Conservation (phyloP, 2,329 filamentous ascomycete genomes). For the Diplodia intermedia region DNA sequence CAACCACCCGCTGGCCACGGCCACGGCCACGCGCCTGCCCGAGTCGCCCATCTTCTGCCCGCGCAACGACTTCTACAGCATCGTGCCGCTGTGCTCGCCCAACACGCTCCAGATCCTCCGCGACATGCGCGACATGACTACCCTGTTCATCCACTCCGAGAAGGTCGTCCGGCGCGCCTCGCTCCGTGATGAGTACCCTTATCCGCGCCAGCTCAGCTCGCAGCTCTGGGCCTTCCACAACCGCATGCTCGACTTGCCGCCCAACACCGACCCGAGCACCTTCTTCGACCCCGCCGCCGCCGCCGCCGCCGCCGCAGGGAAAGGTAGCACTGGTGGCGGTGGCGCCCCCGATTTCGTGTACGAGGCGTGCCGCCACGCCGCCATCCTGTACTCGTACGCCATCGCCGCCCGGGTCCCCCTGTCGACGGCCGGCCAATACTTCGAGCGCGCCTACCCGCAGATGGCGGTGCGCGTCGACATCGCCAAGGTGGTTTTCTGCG, state of each 20-base stretch:
- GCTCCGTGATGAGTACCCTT: slow-evolving; percentile 10
- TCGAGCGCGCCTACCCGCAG: slow-evolving; percentile 22
- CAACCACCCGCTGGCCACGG: not conserved
- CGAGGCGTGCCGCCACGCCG: slow-evolving; percentile 30
- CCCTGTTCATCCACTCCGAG: slow-evolving; percentile 23
- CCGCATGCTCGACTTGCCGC: slow-evolving; percentile 20
- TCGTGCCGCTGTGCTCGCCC: slow-evolving; percentile 13
- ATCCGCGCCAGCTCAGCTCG: slow-evolving; percentile 11
- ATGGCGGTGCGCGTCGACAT: slow-evolving; percentile 13
- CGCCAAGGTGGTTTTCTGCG: not conserved
- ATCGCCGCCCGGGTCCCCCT: slow-evolving; percentile 30
- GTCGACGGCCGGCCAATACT: slow-evolving; percentile 25
- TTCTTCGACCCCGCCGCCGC: not conserved
- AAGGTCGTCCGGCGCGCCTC: slow-evolving; percentile 5
- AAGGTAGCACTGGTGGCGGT: not conserved
- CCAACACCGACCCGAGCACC: slow-evolving; percentile 8
- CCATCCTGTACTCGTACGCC: slow-evolving; percentile 30
- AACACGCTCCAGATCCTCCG: slow-evolving; percentile 21
- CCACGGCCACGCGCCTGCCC: not conserved
- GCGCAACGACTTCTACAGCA: slow-evolving; percentile 28
- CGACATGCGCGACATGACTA: slow-evolving; percentile 29
- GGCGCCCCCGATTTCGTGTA: slow-evolving; percentile 22
- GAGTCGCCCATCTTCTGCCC: slow-evolving; percentile 31
- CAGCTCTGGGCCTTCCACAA: slow-evolving; percentile 25
- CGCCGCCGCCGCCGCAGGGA: not conserved